Conservation (phyloP, 306 rosid species). For the Cucurbita pepo region DNA sequence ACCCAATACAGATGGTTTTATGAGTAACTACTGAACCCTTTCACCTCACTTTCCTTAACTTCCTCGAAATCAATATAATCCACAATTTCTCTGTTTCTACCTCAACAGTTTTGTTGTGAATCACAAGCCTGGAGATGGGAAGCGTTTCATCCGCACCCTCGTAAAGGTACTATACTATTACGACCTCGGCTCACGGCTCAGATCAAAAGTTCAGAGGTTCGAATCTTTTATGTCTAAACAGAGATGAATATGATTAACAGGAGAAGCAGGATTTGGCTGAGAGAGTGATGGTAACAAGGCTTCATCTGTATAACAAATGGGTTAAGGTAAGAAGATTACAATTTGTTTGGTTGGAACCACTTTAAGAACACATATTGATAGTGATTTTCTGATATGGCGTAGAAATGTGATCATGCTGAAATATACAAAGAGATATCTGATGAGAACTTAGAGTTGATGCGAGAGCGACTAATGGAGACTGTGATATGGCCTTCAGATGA, state of each 20-base stretch:
- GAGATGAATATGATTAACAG: slow-evolving; percentile 18
- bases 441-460: slow-evolving; percentile 86
- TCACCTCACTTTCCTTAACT: neutral
- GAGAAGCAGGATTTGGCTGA: slow-evolving; percentile 90
- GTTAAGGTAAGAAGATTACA: slow-evolving; percentile 43
- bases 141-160: slow-evolving; percentile 56
- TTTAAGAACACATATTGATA: neutral
- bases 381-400: neutral
- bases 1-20: slow-evolving; percentile 83
- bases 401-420: slow-evolving; percentile 93
- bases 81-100: neutral
- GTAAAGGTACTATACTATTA: slow-evolving; percentile 51
- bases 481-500: slow-evolving; percentile 99
- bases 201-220: neutral
- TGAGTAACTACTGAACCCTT: slow-evolving; percentile 54
- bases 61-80: neutral
- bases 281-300: slow-evolving; percentile 93
- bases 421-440: slow-evolving; percentile 77
- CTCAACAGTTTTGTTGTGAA: slow-evolving; percentile 47
- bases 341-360: neutral
- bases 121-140: slow-evolving; percentile 77
- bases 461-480: slow-evolving; percentile 84
- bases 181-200: neutral
- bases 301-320: slow-evolving; percentile 90
- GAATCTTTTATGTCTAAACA: neutral